Evolutionary conservation across 2,329 filamentous ascomycete species (phyloP).

Genomic region (Decorospora gaudefroyi): DNA sequence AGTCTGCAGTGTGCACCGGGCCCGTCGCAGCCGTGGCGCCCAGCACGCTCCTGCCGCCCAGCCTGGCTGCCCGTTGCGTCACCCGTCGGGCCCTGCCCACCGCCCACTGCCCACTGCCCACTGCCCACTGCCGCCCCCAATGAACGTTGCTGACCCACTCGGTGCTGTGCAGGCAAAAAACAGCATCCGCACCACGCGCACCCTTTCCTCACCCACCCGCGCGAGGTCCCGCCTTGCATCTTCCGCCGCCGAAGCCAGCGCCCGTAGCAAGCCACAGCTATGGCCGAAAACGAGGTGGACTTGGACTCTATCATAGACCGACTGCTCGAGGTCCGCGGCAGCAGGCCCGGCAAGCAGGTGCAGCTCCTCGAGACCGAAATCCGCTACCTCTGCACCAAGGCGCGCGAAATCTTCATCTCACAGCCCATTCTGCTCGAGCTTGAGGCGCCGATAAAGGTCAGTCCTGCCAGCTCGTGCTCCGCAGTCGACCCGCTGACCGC

Average conservation of each 20-base stretch:
- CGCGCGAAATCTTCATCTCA: conserved; percentile 98
- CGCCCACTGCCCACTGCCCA: conserved; percentile 10
- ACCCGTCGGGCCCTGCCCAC: conserved; percentile 14
- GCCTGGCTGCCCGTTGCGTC: conserved; percentile 19
- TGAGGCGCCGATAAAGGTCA: conserved; percentile 98
- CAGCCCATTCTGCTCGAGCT: conserved; percentile 97
- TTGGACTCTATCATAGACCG: conserved; percentile 99
- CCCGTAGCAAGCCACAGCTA: conserved; percentile 54
- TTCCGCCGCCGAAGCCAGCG: conserved; percentile 25
- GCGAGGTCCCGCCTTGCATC: conserved; percentile 45
- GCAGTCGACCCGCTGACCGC: conserved; percentile 21
- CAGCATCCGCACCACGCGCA: conserved; percentile 32
- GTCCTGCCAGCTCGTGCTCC: conserved; percentile 30
- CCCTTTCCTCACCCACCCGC: conserved; percentile 33
- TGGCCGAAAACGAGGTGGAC: conserved; percentile 91
- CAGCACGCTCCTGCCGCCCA: conserved; percentile 21
- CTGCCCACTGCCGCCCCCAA: too few relatives aligned
- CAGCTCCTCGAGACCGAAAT: conserved; percentile 97
- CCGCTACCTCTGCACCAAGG: conserved; percentile 95
- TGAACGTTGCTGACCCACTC: conserved; percentile 27
- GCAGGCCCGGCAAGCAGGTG: conserved; percentile 97
- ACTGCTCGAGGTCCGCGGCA: conserved; percentile 95
- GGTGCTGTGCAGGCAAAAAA: conserved; percentile 20
- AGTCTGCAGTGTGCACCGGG: conserved; percentile 5
- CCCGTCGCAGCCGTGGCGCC: conserved; percentile 10